A percentile compares a stretch with the other conserved stretches of the same genome.
These are phyloP conservation scores for Cladosporium sp. DNA, from an alignment of 2,329 filamentous ascomycete species.

Conservation along the genomic window DNA sequence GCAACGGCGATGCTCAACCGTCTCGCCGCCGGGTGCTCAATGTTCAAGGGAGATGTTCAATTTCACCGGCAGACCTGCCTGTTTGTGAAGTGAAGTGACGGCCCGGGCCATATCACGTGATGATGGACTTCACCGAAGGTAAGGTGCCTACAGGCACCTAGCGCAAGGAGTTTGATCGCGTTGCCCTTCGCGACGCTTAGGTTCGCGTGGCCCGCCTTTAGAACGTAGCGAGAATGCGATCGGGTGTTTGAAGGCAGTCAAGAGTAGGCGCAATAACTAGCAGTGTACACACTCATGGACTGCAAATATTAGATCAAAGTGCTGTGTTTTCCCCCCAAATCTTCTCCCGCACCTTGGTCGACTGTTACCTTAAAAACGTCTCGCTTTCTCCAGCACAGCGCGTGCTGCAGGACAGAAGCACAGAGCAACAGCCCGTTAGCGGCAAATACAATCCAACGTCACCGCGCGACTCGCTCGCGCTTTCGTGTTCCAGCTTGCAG, in stretches of 20 bases:
- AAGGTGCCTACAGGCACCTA: neutral
- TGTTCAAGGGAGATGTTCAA: neutral
- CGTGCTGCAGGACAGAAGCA: neutral
- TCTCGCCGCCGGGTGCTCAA: conserved; percentile 1
- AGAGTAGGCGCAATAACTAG: neutral
- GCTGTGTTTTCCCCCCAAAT: neutral
- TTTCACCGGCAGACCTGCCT: neutral
- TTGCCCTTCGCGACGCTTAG: neutral
- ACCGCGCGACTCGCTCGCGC: conserved; percentile 4
- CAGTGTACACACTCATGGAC: neutral
- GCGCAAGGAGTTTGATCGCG: neutral
- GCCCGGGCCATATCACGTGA: neutral
- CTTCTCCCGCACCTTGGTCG: too few relatives aligned
- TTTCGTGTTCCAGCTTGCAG: too few relatives aligned
- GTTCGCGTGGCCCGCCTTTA: neutral
- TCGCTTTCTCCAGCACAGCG: neutral
- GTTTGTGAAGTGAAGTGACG: too few relatives aligned
- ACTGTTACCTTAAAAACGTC: too few relatives aligned
- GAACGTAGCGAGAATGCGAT: neutral
- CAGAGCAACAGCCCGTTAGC: too few relatives aligned
- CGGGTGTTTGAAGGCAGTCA: neutral
- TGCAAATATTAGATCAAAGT: neutral
- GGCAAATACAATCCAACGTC: too few relatives aligned
- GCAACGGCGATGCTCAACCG: conserved; percentile 1
- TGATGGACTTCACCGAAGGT: neutral